phyloP scores from a whole-genome alignment of 306 rosid genomes.

The Dryas octopetala region DNA sequence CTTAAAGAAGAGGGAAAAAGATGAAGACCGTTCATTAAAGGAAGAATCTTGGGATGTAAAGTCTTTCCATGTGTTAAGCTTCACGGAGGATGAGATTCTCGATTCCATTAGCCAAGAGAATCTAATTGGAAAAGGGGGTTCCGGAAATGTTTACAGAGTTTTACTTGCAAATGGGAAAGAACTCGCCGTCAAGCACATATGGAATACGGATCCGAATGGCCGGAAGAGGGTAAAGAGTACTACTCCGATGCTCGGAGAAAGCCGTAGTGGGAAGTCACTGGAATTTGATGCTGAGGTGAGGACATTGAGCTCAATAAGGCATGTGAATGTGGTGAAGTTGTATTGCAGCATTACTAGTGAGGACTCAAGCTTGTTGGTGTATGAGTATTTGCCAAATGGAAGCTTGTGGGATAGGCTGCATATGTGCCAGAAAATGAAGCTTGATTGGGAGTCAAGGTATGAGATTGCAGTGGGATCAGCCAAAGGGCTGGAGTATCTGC shows the following conservation, averaged over 20 bases:
- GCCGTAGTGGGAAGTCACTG: constrained; percentile 34
- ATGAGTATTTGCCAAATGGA: constrained; percentile 82
- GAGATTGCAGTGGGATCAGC: constrained; percentile 86
- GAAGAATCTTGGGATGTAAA: constrained; percentile 88
- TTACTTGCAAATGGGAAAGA: constrained; percentile 62
- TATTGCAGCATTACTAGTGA: constrained; percentile 87
- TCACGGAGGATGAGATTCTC: constrained; percentile 80
- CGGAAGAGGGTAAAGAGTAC: constrained; percentile 38
- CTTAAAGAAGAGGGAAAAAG: constrained; percentile 41
- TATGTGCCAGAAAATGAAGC: constrained; percentile 56
- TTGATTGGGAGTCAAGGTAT: constrained; percentile 85
- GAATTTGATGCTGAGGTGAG: constrained; percentile 85
- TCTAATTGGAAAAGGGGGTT: constrained; percentile 86
- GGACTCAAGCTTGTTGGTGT: constrained; percentile 87
- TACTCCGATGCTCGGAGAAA: constrained; percentile 54
- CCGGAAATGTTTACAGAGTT: constrained; percentile 83
- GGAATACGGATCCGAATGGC: constrained; percentile 50
- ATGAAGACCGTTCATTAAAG: constrained; percentile 52
- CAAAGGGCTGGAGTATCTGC: constrained; percentile 88
- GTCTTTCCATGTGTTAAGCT: constrained; percentile 76
- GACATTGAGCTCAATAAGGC: constrained; percentile 81
- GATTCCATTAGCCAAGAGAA: constrained; percentile 82
- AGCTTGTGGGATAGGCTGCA: constrained; percentile 91
- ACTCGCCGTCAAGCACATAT: constrained; percentile 86
- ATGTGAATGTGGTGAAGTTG: constrained; percentile 90